A percentile compares a stretch with the other conserved stretches of the same genome.
Conservation (phyloP, 106 monocot genomes). For the Agapanthus africanus region DNA sequence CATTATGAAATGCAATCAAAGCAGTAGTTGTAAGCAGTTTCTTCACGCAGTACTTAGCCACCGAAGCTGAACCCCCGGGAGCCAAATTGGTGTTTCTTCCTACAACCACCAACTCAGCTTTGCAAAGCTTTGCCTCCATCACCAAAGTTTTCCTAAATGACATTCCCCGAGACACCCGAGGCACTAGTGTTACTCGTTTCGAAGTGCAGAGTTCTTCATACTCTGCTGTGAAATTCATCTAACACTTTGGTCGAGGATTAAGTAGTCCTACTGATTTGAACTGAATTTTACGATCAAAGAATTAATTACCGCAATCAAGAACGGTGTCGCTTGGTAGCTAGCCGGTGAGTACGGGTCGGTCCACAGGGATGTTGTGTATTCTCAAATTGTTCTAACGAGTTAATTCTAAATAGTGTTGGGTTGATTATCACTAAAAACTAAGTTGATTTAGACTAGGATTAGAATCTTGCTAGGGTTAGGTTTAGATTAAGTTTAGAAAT, state of each 20-base stretch:
- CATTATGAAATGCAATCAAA: conserved; percentile 59
- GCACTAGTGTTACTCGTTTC: conserved; percentile 56
- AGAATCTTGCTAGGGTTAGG: too few relatives aligned
- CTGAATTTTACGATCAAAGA: too few relatives aligned
- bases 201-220: conserved; percentile 36
- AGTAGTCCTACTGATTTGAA: conserved; percentile 14
- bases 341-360: too few relatives aligned
- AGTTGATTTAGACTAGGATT: too few relatives aligned
- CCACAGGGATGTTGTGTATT: too few relatives aligned
- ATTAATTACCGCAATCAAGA: too few relatives aligned
- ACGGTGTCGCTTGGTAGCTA: too few relatives aligned
- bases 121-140: conserved; percentile 56
- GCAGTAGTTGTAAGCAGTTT: conserved; percentile 49
- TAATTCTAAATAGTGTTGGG: too few relatives aligned
- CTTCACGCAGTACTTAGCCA: conserved; percentile 73
- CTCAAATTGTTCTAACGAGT: too few relatives aligned
- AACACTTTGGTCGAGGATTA: conserved; percentile 34
- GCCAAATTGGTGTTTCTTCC: conserved; percentile 44
- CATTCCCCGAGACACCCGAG: conserved; percentile 50
- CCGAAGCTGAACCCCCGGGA: conserved; percentile 53
- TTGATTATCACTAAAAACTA: too few relatives aligned
- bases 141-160: conserved; percentile 56
- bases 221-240: conserved; percentile 36
- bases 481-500: too few relatives aligned
- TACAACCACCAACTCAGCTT: conserved; percentile 48